Conservation (phyloP, 140 eudicot genomes). For the Stevia rebaudiana region DNA sequence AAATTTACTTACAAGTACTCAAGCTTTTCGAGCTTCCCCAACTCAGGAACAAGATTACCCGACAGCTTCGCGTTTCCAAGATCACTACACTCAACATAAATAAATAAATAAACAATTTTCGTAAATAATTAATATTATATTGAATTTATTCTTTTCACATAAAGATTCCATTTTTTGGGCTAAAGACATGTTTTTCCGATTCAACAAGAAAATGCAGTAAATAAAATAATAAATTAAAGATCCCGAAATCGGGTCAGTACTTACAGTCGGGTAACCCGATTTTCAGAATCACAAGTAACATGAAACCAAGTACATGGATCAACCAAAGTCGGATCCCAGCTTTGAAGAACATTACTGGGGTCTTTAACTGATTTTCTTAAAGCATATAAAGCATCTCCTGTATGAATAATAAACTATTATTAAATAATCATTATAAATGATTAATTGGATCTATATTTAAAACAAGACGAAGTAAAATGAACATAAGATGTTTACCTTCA, state of each 20-base stretch:
- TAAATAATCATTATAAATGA: background rate
- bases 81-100: slow-evolving; percentile 40
- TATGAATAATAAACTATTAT: background rate
- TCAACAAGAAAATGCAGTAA: background rate
- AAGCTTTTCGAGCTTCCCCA: slow-evolving; percentile 54
- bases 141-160: background rate
- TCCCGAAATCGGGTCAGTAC: slow-evolving; percentile 1
- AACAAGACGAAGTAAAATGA: too few relatives aligned
- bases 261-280: slow-evolving; percentile 67
- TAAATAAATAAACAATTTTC: background rate
- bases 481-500: slow-evolving; percentile 29
- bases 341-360: slow-evolving; percentile 47
- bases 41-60: slow-evolving; percentile 56
- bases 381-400: slow-evolving; percentile 72
- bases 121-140: background rate
- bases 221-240: too few relatives aligned
- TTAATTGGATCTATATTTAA: too few relatives aligned
- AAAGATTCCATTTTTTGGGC: background rate
- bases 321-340: slow-evolving; percentile 72
- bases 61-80: slow-evolving; percentile 74
- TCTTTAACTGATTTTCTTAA: slow-evolving; percentile 44
- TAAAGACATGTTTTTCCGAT: background rate
- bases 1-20: slow-evolving; percentile 53
- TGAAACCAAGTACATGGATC: slow-evolving; percentile 87
- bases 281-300: slow-evolving; percentile 54